Evolutionary conservation across 2,329 filamentous ascomycete species (phyloP), one percentile per base, ranked within the genome.

Genomic region (Piedraia hortae): DNA sequence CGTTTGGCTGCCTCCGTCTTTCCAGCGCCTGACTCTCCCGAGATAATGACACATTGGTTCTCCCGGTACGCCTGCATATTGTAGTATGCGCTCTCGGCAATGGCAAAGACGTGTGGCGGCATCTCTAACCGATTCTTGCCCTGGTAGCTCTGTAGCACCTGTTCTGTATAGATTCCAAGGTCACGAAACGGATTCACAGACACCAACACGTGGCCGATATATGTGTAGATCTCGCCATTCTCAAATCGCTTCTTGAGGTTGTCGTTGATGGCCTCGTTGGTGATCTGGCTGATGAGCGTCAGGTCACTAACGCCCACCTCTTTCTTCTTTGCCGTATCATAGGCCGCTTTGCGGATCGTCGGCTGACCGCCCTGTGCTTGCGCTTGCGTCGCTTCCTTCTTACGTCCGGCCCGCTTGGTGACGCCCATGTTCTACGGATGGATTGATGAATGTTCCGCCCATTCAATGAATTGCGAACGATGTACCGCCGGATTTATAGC

Each of bases 11-110:
- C 85, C 49, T 97, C 85, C 8, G 85, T 97, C 58, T 97, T 97
- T 45, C 85, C 85, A 15, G 85, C 85, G 43, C 85, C 85, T 3
- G 85, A 93, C 51, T 97, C 85, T 43, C 85, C 85, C 4, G 85
- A 93, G 36, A 97, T 97, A 47, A 97, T 97, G 34, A 97, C 82
- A 51, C 85, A 93, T 47, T 97, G 85, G 52, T 93, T 93, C 37
- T 93, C 85, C 41, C 77, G 77, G 57, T 97, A 97, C 20, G 80
- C 82, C 47, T 93, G 93, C 85, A 97, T 93, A 54, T 97, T 93
- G 54, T 93, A 93, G 55, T 97, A 97, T 24, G 80, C 50, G 5
- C 82, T 72, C 50, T 97, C 85, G 42, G 85, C 85, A 39, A 97
- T 85, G 28, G 78, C 82, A 45, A 91, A 97, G 35, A 97, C 85